Conservation (phyloP, 2,329 filamentous ascomycete species). For the Aureobasidium melanogenum region DNA sequence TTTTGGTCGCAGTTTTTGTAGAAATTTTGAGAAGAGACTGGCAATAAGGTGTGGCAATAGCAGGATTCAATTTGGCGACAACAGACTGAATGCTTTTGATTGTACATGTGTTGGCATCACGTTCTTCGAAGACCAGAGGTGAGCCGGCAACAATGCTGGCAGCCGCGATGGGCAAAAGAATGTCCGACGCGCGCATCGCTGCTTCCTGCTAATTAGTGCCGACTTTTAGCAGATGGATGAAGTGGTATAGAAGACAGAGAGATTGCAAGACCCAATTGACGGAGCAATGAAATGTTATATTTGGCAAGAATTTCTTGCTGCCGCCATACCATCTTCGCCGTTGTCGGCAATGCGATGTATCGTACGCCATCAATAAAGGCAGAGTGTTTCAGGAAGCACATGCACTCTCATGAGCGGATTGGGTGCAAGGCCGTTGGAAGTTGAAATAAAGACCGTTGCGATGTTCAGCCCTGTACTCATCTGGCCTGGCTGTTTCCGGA, state of each 20-base stretch:
- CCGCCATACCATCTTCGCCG: conserved; percentile 5
- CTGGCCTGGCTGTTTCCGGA: not conserved
- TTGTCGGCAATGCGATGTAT: not conserved
- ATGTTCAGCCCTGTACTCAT: not conserved
- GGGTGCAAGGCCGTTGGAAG: not conserved
- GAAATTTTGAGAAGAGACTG: conserved; percentile 2
- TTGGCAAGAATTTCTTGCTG: not conserved
- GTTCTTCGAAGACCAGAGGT: conserved; percentile 1
- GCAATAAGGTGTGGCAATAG: conserved; percentile 5
- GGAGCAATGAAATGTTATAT: not conserved
- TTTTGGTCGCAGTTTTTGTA: conserved; percentile 6
- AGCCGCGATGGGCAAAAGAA: not conserved
- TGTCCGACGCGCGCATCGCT: not conserved
- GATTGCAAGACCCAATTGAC: not conserved
- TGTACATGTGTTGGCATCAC: conserved; percentile 1
- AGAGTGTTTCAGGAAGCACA: not conserved
- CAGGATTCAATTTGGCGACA: not conserved
- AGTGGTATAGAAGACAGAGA: not conserved
- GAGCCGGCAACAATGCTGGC: conserved; percentile 3
- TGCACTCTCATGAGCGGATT: not conserved
- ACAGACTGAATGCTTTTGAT: not conserved
- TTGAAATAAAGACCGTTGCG: conserved; percentile 7
- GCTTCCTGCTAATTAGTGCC: not conserved
- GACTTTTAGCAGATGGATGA: not conserved
- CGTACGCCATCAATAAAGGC: not conserved